Conservation (phyloP, 2,329 filamentous ascomycete species). For the Cadophora sp. region DNA sequence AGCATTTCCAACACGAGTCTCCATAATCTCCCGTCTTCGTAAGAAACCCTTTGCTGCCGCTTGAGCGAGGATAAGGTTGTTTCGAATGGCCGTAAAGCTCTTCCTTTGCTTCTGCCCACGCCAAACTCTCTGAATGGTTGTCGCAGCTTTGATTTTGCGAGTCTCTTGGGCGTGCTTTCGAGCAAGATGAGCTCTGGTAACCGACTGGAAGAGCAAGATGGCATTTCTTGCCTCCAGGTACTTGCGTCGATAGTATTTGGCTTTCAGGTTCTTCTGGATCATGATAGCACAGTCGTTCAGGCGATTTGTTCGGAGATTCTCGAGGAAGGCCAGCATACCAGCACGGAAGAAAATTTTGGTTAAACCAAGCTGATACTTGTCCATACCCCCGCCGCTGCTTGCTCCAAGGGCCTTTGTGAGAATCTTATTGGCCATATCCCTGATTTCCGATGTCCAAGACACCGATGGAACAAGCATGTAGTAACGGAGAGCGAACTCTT, state of each 20-base stretch:
- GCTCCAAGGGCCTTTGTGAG: slow-evolving; percentile 86
- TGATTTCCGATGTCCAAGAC: slow-evolving; percentile 92
- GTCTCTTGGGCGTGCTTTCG: slow-evolving; percentile 80
- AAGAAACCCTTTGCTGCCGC: slow-evolving; percentile 91
- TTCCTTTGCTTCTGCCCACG: slow-evolving; percentile 89
- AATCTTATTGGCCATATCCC: slow-evolving; percentile 92
- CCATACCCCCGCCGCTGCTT: slow-evolving; percentile 73
- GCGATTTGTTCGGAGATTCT: slow-evolving; percentile 88
- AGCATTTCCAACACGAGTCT: slow-evolving; percentile 91
- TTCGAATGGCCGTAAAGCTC: slow-evolving; percentile 77
- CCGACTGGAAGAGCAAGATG: slow-evolving; percentile 81
- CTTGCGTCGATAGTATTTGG: slow-evolving; percentile 92
- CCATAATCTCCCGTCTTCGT: slow-evolving; percentile 88
- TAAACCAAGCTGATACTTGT: slow-evolving; percentile 97
- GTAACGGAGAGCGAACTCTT: slow-evolving; percentile 96
- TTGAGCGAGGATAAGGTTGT: slow-evolving; percentile 87
- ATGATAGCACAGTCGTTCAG: slow-evolving; percentile 94
- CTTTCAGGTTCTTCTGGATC: slow-evolving; percentile 97
- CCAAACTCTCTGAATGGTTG: slow-evolving; percentile 95
- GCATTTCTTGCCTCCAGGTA: slow-evolving; percentile 87
- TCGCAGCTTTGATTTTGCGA: slow-evolving; percentile 84
- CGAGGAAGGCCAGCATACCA: slow-evolving; percentile 97
- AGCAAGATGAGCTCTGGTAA: slow-evolving; percentile 78
- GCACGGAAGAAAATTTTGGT: slow-evolving; percentile 99
- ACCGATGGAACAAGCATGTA: slow-evolving; percentile 95